Conservation (phyloP, 2,329 filamentous ascomycete species). For the Rhynchosporium agropyri region DNA sequence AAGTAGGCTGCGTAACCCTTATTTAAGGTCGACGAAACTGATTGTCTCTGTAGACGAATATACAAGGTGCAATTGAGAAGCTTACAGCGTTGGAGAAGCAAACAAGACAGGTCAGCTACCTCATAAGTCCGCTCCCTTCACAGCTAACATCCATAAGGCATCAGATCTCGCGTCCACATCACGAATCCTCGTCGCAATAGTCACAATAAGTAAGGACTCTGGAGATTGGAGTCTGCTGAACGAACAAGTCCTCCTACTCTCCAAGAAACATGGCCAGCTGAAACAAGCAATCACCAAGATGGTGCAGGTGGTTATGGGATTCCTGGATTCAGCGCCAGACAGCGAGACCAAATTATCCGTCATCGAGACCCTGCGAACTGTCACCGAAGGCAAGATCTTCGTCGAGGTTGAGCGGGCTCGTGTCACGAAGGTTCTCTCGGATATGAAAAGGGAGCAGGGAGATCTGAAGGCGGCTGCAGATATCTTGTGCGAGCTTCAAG, state of each 20-base stretch:
- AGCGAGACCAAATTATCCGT: constrained; percentile 87
- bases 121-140: constrained; percentile 16
- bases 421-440: constrained; percentile 89
- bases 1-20: constrained; percentile 55
- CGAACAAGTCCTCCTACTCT: constrained; percentile 92
- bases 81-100: constrained; percentile 92
- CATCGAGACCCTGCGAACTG: constrained; percentile 92
- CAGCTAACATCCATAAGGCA: constrained; percentile 59
- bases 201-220: constrained; percentile 90
- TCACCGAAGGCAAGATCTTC: constrained; percentile 99
- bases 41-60: constrained; percentile 61
- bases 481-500: constrained; percentile 94
- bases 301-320: constrained; percentile 94
- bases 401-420: constrained; percentile 97
- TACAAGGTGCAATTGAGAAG: constrained; percentile 90
- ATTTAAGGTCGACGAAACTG: constrained; percentile 20
- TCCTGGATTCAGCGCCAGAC: constrained; percentile 83
- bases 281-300: constrained; percentile 99
- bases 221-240: constrained; percentile 94
- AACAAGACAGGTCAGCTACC: constrained; percentile 84
- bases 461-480: constrained; percentile 89
- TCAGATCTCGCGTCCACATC: constrained; percentile 96
- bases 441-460: constrained; percentile 96
- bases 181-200: constrained; percentile 81
- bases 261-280: constrained; percentile 99